phyloP scores from a whole-genome alignment of 192 early-diverging fungal genomes.

The Coemansia sp. region DNA sequence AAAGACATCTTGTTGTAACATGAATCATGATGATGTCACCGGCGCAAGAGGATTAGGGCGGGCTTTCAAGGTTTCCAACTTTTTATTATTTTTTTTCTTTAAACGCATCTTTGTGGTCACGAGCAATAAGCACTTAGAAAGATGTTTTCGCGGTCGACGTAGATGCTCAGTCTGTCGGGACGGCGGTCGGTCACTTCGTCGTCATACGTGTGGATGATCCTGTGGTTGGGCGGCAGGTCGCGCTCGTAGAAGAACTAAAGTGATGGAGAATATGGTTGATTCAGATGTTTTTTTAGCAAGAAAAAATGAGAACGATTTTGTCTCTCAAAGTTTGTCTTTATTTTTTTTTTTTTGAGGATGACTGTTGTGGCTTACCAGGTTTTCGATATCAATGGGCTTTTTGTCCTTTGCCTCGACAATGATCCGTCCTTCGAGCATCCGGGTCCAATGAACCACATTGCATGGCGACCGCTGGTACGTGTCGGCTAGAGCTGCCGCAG shows the following conservation, averaged over 20 bases:
- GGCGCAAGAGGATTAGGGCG: no score
- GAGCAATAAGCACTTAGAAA: conserved; percentile 43
- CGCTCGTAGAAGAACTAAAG: conserved; percentile 21
- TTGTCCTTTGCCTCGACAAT: conserved; percentile 33
- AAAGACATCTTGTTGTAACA: no score
- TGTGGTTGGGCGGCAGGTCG: conserved; percentile 42
- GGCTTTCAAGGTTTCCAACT: neutral
- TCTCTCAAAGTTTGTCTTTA: no score
- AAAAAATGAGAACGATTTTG: no score
- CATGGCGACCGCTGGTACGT: conserved; percentile 42
- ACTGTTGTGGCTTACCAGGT: conserved; percentile 4
- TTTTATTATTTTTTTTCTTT: no score
- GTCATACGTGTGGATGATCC: conserved; percentile 44
- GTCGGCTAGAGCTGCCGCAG: conserved; percentile 7
- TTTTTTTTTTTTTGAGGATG: no score
- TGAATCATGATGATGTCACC: conserved; percentile 5
- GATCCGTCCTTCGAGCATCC: conserved; percentile 41
- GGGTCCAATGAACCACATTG: conserved; percentile 49
- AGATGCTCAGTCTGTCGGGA: conserved; percentile 38
- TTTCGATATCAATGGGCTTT: conserved; percentile 39
- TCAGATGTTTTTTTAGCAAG: no score
- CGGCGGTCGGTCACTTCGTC: conserved; percentile 24
- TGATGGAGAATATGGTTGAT: neutral
- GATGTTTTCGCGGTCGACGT: conserved; percentile 51
- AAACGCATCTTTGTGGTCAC: conserved; percentile 5